Percentiles rank a stretch among this genome's conserved stretches.
phyloP scores from a whole-genome alignment of 306 rosid species.

The Ormosia semicastrata region DNA sequence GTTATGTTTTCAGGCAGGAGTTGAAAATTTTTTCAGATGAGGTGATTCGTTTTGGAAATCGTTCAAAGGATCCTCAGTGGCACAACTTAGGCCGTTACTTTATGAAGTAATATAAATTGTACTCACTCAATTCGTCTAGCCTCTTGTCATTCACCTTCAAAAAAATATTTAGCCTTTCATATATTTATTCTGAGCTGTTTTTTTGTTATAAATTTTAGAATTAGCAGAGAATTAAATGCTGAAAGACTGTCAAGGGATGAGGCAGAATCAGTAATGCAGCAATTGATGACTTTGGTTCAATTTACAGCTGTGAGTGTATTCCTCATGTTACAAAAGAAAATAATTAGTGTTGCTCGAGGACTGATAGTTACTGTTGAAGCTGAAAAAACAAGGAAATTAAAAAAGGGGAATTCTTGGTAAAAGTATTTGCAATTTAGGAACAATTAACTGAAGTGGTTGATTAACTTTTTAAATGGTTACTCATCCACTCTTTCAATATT shows the following conservation, averaged over 20 bases:
- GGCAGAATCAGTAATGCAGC: slow-evolving; percentile 57
- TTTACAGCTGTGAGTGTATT: slow-evolving; percentile 69
- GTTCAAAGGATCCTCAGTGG: slow-evolving; percentile 86
- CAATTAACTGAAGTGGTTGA: neutral
- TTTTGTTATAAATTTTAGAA: slow-evolving; percentile 38
- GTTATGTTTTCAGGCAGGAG: slow-evolving; percentile 56
- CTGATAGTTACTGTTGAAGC: neutral
- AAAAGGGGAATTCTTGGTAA: neutral
- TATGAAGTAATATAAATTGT: slow-evolving; percentile 62
- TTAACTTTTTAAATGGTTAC: neutral
- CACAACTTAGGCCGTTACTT: slow-evolving; percentile 87
- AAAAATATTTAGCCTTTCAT: neutral
- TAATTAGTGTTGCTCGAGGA: neutral
- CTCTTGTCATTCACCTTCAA: neutral
- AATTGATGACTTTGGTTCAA: slow-evolving; percentile 64
- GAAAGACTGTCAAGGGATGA: slow-evolving; percentile 59
- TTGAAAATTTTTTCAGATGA: slow-evolving; percentile 70
- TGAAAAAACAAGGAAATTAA: neutral
- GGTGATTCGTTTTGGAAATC: slow-evolving; percentile 89
- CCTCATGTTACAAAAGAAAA: slow-evolving; percentile 5
- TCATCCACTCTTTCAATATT: neutral
- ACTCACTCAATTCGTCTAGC: slow-evolving; percentile 22
- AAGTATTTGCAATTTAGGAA: slow-evolving; percentile 1
- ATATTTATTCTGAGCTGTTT: slow-evolving; percentile 8
- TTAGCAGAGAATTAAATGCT: slow-evolving; percentile 47